Conservation (phyloP, 352 stramenopile species). For the Phytophthora tentaculata region DNA sequence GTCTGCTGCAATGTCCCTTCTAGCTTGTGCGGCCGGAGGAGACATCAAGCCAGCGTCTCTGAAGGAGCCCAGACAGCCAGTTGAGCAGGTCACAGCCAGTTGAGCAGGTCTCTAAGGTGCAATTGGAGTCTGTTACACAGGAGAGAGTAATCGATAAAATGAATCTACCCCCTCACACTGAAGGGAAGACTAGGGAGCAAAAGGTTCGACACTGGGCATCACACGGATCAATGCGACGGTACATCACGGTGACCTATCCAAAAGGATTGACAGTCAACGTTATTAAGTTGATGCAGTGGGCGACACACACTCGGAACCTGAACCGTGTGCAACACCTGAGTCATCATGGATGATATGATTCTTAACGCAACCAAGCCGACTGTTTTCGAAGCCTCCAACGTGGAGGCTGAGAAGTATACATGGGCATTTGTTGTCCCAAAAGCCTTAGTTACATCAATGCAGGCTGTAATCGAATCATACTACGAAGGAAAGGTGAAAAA, state of each 20-base stretch:
- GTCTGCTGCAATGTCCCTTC: too few relatives aligned
- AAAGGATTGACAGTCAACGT: conserved; percentile 7
- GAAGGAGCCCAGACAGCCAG: too few relatives aligned
- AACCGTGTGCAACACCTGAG: conserved; percentile 3
- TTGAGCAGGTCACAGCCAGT: too few relatives aligned
- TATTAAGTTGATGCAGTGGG: conserved; percentile 6
- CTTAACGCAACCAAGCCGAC: neutral
- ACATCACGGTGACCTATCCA: neutral
- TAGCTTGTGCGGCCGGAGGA: too few relatives aligned
- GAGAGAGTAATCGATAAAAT: too few relatives aligned
- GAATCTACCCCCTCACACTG: neutral
- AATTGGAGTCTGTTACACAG: too few relatives aligned
- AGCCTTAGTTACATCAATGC: neutral
- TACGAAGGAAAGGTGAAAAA: neutral
- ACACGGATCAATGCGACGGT: neutral
- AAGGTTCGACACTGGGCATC: conserved; percentile 5
- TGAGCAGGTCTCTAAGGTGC: too few relatives aligned
- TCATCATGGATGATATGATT: conserved; percentile 13
- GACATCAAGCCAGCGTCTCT: too few relatives aligned
- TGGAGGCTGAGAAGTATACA: neutral
- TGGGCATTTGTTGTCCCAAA: neutral
- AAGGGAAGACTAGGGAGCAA: conserved; percentile 3
- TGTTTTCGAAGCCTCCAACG: neutral
- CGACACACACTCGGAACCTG: conserved; percentile 1
- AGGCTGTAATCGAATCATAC: neutral